These are phyloP conservation scores for Fraxinus cuspidata DNA, from an alignment of 257 asterid genomes.

Conservation along the genomic window DNA sequence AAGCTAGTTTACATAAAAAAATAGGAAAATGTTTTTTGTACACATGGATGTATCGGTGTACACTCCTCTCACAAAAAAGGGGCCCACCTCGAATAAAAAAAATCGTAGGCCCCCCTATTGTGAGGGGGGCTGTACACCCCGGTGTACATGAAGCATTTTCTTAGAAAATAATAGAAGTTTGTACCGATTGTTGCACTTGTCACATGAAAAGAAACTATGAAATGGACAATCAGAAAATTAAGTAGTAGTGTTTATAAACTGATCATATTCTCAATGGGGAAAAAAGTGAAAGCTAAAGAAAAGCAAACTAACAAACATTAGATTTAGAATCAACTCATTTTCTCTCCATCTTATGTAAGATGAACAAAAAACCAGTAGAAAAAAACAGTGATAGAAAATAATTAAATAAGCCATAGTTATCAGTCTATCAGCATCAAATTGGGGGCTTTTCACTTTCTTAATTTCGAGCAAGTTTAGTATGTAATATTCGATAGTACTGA, in stretches of 20 bases:
- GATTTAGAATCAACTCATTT: slow-evolving; percentile 61
- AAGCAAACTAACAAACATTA: slow-evolving; percentile 40
- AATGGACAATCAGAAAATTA: neutral
- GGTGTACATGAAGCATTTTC: too few species aligned
- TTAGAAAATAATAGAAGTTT: neutral
- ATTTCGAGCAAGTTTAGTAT: neutral
- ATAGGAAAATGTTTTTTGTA: too few species aligned
- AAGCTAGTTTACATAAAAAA: too few species aligned
- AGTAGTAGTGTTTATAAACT: neutral
- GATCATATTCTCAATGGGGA: neutral
- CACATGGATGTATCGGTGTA: too few species aligned
- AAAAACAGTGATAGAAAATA: slow-evolving; percentile 44
- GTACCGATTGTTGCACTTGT: neutral
- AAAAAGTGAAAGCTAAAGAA: slow-evolving; percentile 36
- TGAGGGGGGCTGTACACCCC: too few species aligned
- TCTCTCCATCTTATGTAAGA: slow-evolving; percentile 66
- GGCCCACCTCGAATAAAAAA: too few species aligned
- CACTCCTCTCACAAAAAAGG: too few species aligned
- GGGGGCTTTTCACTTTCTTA: neutral
- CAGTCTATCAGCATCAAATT: slow-evolving; percentile 27
- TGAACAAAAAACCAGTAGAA: neutral
- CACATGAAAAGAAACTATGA: neutral
- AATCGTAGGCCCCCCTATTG: too few species aligned
- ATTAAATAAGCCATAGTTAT: slow-evolving; percentile 36
- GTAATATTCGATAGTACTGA: neutral